phyloP scores from a whole-genome alignment of 129 eudicot species.

The Smallanthus sonchifolius region DNA sequence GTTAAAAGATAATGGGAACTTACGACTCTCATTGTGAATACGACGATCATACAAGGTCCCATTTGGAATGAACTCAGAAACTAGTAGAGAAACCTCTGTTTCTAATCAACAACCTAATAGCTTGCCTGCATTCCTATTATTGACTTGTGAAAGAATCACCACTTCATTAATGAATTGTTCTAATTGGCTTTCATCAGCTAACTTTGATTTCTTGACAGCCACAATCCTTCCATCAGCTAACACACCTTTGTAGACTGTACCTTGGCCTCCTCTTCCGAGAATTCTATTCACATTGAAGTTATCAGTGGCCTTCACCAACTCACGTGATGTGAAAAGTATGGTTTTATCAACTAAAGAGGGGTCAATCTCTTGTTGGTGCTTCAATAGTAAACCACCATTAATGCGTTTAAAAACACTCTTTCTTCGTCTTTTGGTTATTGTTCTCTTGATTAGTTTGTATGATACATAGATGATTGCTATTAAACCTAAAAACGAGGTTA shows the following conservation, averaged over 20 bases:
- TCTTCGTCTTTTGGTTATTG: slow-evolving; percentile 3
- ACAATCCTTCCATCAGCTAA: slow-evolving; percentile 22
- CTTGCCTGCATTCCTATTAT: slow-evolving; percentile 26
- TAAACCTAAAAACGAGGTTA: not conserved
- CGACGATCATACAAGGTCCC: slow-evolving; percentile 28
- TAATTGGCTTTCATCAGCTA: slow-evolving; percentile 11
- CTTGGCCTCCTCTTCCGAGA: slow-evolving; percentile 33
- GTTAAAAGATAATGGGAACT: slow-evolving; percentile 8
- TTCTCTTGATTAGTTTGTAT: not conserved
- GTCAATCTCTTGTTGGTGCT: slow-evolving; percentile 21
- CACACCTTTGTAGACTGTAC: slow-evolving; percentile 36
- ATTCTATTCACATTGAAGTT: slow-evolving; percentile 22
- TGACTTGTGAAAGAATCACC: slow-evolving; percentile 33
- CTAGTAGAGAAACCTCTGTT: slow-evolving; percentile 30
- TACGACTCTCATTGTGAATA: slow-evolving; percentile 9
- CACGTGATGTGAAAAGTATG: slow-evolving; percentile 24
- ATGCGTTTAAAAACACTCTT: slow-evolving; percentile 14
- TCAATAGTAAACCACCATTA: slow-evolving; percentile 26
- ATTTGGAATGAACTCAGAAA: slow-evolving; percentile 30
- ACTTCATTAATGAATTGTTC: slow-evolving; percentile 33
- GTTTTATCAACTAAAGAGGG: slow-evolving; percentile 16
- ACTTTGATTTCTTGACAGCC: slow-evolving; percentile 28
- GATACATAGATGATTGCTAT: not conserved
- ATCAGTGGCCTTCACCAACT: slow-evolving; percentile 31
- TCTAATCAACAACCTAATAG: slow-evolving; percentile 34